Percentiles rank a stretch among this genome's conserved stretches.
Evolutionary conservation across 192 early-diverging fungal genomes (phyloP).

Genomic region (Allomyces javanicus): DNA sequence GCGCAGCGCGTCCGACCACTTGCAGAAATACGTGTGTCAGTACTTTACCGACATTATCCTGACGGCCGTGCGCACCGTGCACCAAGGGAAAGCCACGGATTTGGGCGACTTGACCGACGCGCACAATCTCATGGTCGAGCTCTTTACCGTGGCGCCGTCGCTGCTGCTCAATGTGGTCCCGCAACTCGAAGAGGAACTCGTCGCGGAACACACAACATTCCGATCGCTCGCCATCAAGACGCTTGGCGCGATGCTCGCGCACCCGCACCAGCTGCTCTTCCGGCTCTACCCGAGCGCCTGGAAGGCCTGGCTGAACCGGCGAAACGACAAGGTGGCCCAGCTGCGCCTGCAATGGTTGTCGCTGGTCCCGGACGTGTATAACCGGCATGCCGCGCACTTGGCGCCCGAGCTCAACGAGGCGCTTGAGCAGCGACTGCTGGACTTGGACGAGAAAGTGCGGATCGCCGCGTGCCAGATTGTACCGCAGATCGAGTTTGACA

Average conservation of each 20-base stretch:
- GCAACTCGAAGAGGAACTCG: conserved; percentile 78
- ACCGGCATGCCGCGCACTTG: conserved; percentile 43
- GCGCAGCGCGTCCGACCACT: conserved; percentile 42
- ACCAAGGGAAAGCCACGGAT: conserved; percentile 16
- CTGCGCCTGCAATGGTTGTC: conserved; percentile 63
- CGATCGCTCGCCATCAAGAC: conserved; percentile 54
- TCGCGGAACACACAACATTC: conserved; percentile 52
- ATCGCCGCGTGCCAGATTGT: conserved; percentile 46
- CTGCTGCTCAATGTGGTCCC: conserved; percentile 80
- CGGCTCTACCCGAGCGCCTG: conserved; percentile 57
- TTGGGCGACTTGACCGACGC: conserved; percentile 37
- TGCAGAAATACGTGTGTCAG: conserved; percentile 85
- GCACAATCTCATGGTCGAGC: conserved; percentile 62
- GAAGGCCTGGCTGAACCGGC: conserved; percentile 69
- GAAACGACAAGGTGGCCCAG: conserved; percentile 39
- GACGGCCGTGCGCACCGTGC: conserved; percentile 18
- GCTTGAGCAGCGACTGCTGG: conserved; percentile 47
- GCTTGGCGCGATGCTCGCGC: conserved; percentile 75
- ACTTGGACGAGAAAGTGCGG: conserved; percentile 88
- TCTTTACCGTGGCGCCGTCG: conserved; percentile 50
- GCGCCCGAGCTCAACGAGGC: conserved; percentile 44
- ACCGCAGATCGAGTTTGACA: conserved; percentile 40
- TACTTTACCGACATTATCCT: conserved; percentile 76
- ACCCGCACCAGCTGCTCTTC: conserved; percentile 45
- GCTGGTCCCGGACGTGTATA: conserved; percentile 34